A percentile compares a stretch with the other conserved stretches of the same genome.
These are phyloP conservation scores for Gliomastix tumulicola DNA, from an alignment of 2,329 filamentous ascomycete genomes.

Conservation along the genomic window DNA sequence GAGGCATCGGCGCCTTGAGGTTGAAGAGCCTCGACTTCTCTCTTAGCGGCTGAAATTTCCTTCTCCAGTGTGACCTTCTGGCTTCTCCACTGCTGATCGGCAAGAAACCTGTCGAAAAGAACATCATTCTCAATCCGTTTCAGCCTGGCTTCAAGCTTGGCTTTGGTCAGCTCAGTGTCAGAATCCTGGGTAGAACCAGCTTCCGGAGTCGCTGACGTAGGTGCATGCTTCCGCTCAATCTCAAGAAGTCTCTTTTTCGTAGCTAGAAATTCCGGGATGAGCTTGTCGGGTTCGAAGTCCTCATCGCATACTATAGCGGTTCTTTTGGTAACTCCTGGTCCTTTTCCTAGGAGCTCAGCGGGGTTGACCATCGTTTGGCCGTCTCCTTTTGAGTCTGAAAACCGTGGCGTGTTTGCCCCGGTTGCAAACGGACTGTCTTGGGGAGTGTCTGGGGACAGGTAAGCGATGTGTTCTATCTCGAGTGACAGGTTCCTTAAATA, in stretches of 20 bases:
- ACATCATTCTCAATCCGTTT: constrained; percentile 71
- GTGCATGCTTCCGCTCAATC: constrained; percentile 45
- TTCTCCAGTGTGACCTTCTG: constrained; percentile 54
- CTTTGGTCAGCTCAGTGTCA: constrained; percentile 39
- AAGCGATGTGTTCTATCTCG: no score
- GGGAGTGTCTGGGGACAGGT: constrained; percentile 36
- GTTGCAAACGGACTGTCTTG: constrained; percentile 42
- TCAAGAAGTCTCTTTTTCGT: constrained; percentile 64
- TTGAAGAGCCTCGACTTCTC: no score
- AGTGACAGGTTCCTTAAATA: not conserved
- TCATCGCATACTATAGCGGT: constrained; percentile 49
- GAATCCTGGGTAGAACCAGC: constrained; percentile 6
- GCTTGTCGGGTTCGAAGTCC: constrained; percentile 67
- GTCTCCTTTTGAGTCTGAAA: no score
- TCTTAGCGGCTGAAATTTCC: constrained; percentile 46
- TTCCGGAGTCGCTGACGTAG: constrained; percentile 11
- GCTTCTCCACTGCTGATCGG: constrained; percentile 58
- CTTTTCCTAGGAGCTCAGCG: no score
- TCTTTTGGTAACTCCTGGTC: constrained; percentile 38
- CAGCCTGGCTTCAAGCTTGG: constrained; percentile 67
- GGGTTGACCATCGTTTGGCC: no score
- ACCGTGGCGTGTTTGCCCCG: constrained; percentile 39
- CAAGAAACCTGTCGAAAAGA: constrained; percentile 62
- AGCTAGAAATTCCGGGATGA: constrained; percentile 70
- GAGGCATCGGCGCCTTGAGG: no score